Base-by-base conservation (phyloP, 495 filamentous ascomycete genomes). In the Aspergillus funiculosus region DNA sequence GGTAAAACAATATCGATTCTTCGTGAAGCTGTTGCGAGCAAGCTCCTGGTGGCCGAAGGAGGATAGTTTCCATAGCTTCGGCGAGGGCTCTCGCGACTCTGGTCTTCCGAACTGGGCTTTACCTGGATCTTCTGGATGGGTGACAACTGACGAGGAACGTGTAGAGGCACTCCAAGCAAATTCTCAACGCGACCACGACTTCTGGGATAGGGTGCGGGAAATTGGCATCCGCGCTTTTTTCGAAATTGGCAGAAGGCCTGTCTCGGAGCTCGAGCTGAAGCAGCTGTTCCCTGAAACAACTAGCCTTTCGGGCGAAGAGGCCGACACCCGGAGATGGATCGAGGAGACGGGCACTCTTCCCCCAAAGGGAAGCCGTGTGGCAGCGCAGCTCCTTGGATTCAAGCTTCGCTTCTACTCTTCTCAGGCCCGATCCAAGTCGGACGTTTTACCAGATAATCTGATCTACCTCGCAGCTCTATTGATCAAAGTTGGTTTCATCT, bases 21-120 rank as follows among this genome's bases (percentile, higher is more conserved):
- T 95, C 56, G 81, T 95, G 59, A 95, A 91, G 61, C 78, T 96
- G 19, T 70, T 97, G 11, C 79, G 89, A 13, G 78, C 80, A 32
- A 96, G 94, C 69, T 90, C 92, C 13, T 99, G 92, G 92, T 99
- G 94, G 94, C 94, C 94, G 2, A 79, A 85, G 37, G 78, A 76
- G 38, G 61, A 69, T 22, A 50, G 39, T 15, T 48, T 68, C 19
- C 56, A 52, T 24, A 32, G 43, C 7, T 29, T 48, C 14, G 68
- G 68, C 5, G 62, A 66, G 9, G 50, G 53, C 25, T 56, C 63
- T 20, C 53, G 62, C 26, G 64, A 65, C 43, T 62, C 69, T 5
- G 82, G 82, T 3, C 67, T 96, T 6, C 90, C 90, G 0, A 73
- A 68, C 17, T 96, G 89, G 90, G 89, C 89, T 18, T 62, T 84